A percentile compares a stretch with the other conserved stretches of the same genome.
Conservation (phyloP, 2,329 filamentous ascomycete genomes). For the Alternaria sp. region DNA sequence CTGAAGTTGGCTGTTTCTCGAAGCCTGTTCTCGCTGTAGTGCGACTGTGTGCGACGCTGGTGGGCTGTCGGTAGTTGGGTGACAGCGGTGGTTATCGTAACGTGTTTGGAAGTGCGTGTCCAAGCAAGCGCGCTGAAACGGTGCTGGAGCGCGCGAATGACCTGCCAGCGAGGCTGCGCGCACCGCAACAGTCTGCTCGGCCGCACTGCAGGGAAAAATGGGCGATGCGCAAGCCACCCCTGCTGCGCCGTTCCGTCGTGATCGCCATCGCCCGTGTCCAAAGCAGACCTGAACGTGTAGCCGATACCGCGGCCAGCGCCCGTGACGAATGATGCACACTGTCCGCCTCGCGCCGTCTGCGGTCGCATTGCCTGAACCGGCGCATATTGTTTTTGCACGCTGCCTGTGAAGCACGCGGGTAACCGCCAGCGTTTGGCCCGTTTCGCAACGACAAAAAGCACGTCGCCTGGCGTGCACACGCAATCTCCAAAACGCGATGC, state of each 20-base stretch:
- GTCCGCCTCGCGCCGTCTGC: slow-evolving; percentile 26
- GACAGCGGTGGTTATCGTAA: slow-evolving; percentile 31
- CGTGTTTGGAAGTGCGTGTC: slow-evolving; percentile 12
- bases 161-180: slow-evolving; percentile 37
- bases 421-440: slow-evolving; percentile 42
- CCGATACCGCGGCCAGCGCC: slow-evolving; percentile 18
- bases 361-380: slow-evolving; percentile 20
- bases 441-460: slow-evolving; percentile 41
- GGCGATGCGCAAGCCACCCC: slow-evolving; percentile 40
- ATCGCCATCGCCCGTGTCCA: slow-evolving; percentile 33
- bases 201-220: slow-evolving; percentile 39
- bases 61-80: slow-evolving; percentile 33
- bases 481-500: slow-evolving; percentile 36
- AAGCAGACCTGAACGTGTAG: slow-evolving; percentile 30
- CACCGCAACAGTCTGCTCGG: slow-evolving; percentile 29
- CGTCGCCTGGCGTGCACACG: slow-evolving; percentile 18
- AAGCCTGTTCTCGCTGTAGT: slow-evolving; percentile 40
- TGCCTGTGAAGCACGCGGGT: slow-evolving; percentile 40
- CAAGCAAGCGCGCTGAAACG: slow-evolving; percentile 13
- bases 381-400: slow-evolving; percentile 7
- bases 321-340: slow-evolving; percentile 20
- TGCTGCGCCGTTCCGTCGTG: slow-evolving; percentile 26
- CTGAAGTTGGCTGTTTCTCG: slow-evolving; percentile 38
- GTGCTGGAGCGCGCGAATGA: slow-evolving; percentile 22
- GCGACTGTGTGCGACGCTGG: slow-evolving; percentile 30